A percentile compares a stretch with the other conserved stretches of the same genome.
phyloP scores from a whole-genome alignment of 805 yeast genomes.

The Candida boidinii region DNA sequence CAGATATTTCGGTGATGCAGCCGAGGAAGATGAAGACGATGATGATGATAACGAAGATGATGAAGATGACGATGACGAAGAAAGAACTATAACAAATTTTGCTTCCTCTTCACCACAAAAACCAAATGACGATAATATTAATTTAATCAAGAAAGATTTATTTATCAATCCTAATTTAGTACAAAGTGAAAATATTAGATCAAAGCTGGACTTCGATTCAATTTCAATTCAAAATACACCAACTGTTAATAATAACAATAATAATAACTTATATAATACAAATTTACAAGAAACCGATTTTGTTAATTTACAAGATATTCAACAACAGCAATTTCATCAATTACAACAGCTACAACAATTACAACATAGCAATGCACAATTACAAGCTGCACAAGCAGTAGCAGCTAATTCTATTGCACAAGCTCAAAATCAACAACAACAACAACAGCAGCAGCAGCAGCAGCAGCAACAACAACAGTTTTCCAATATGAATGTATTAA shows the following conservation, averaged over 20 bases:
- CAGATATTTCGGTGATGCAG: no score
- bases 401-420: conserved; percentile 1
- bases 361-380: background rate
- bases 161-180: conserved; percentile 16
- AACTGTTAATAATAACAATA: background rate
- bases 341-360: conserved; percentile 1
- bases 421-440: background rate
- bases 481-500: background rate
- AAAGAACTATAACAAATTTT: background rate
- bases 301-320: background rate
- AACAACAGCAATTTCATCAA: background rate
- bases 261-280: conserved; percentile 10
- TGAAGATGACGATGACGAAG: background rate
- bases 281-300: no score
- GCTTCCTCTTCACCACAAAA: background rate
- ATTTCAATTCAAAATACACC: conserved; percentile 6
- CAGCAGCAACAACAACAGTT: no score
- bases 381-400: background rate
- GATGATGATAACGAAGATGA: no score
- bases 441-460: background rate
- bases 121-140: conserved; percentile 1
- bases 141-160: background rate
- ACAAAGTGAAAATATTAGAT: conserved; percentile 10
- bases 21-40: no score
- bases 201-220: conserved; percentile 11